Evolutionary conservation across 257 asterid species (phyloP), one percentile per base, ranked within the genome.

Genomic region (Solanum gandarillasii): DNA sequence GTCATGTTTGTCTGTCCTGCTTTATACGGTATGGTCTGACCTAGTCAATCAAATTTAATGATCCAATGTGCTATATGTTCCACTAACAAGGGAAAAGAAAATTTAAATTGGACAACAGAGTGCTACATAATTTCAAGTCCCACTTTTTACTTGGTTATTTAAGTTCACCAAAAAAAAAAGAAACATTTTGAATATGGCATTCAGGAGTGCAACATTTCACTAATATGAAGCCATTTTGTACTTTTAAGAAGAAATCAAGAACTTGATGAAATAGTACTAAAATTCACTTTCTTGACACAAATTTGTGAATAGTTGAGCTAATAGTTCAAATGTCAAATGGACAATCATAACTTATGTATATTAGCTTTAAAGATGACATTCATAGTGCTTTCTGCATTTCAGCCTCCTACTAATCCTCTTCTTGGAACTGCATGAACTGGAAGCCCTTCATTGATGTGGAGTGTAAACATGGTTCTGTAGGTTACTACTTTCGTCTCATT

Each of bases 381-480:
- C 25, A 38, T 5, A 29, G 35, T 84, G 87, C 29, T 60, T 16
- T 23, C 34, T 34, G 78, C 31, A 72, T 43, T 85, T 85, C 60
- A 85, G 11, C 52, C 43, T 58, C 32, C 83, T 39, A 60, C 60
- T 52, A 83, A 46, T 7, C 58, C 58, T 86, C 70, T 89, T 88
- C 93, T 92, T 87, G 94, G 83, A 86, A 91, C 75, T 52, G 95
- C 97, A 81, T 10, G 75, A 87, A 93, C 71, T 23, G 88, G 72
- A n/a, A 94, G 95, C 78, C 94, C 92, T 62, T 94, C 95, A 29
- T 83, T 93, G 86, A 95, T 92, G 29, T 95, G 95, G 79, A 95
- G 97, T 3, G 97, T 94, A 82, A 94, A 82, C 97, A 95, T 95
- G 35, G 94, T 93, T 89, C 95, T 93, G 81, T 95, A 95, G 4